Evolutionary conservation across 495 filamentous ascomycete species (phyloP), one percentile per base, ranked within the genome.

Genomic region (Penicillium desertorum): DNA sequence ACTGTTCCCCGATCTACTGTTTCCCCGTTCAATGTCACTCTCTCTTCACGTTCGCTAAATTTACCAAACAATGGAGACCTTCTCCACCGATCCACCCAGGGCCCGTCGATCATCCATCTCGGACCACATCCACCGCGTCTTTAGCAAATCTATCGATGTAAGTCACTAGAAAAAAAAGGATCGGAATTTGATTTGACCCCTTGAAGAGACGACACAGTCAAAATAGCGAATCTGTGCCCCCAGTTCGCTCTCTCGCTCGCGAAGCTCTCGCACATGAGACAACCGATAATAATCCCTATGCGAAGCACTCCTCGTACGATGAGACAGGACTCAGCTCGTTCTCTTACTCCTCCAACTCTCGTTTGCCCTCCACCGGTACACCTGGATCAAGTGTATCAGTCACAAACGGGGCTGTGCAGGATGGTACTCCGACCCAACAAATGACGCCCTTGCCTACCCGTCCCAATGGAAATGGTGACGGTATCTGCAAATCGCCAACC

Each of bases 21-120:
- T 11, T 46, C 1, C 8, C 19, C n/a, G 29, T 44, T 34, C 42
- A 44, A 54, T 55, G 44, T 29, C 53, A 29, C 17, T 55, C 43
- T 53, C 5, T 51, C 49, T 45, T 25, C 25, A 54, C 11, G 5
- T 11, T 27, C 30, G 17, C 23, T 45, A 48, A 45, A 16, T 51
- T n/a, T 57, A 37, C 29, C 11, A 29, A 41, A 6, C 42, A 34
- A 64, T 71, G 62, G 45, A 47, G 12, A 4, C 9, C 16, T 19
- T 48, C 30, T 39, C 57, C 17, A 53, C 51, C 45, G 61, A 56
- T 58, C 63, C 57, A 29, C 57, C 53, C 60, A 66, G 65, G 32
- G 53, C 57, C 55, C 68, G 69, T 19, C 63, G 71, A 68, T 67
- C 66, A 14, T 76, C 72, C 11, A 59, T 76, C 57, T 65, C 74